These are phyloP conservation scores for Mrakia blollopis DNA, from an alignment of 768 basidiomycete genomes.

Conservation along the genomic window DNA sequence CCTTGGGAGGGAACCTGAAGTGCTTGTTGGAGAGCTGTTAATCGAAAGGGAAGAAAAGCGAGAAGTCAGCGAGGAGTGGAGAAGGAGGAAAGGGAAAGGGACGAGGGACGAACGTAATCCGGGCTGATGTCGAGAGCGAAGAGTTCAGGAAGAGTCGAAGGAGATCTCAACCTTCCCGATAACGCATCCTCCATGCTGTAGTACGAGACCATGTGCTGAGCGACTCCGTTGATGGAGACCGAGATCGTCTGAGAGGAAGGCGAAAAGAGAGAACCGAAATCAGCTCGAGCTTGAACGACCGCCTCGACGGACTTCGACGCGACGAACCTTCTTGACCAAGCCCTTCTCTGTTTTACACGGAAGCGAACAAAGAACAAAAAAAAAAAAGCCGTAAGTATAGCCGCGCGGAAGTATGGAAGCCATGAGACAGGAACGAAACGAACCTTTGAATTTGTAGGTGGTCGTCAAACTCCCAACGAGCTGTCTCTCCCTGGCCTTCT, in stretches of 20 bases:
- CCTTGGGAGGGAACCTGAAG: slow-evolving; percentile 30
- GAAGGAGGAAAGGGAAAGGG: not conserved
- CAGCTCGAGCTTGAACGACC: not conserved
- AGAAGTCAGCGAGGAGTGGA: not conserved
- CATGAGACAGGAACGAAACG: not conserved
- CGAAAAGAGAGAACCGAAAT: not conserved
- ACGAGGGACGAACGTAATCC: slow-evolving; percentile 43
- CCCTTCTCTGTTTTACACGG: slow-evolving; percentile 52
- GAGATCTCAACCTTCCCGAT: slow-evolving; percentile 77
- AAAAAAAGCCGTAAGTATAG: not conserved
- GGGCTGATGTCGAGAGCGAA: slow-evolving; percentile 79
- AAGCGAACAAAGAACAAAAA: not conserved
- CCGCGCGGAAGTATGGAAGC: not conserved
- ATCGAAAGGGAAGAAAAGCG: not conserved
- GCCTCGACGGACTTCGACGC: not conserved
- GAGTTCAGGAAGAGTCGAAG: slow-evolving; percentile 82
- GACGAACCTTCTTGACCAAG: slow-evolving; percentile 88
- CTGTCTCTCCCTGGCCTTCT: slow-evolving; percentile 54
- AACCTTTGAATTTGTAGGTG: slow-evolving; percentile 81
- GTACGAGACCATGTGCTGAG: slow-evolving; percentile 92
- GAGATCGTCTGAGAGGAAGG: slow-evolving; percentile 69
- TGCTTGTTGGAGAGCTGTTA: slow-evolving; percentile 27
- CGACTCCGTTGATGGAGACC: slow-evolving; percentile 71
- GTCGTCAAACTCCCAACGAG: slow-evolving; percentile 88
- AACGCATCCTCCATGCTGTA: slow-evolving; percentile 89